phyloP scores from a whole-genome alignment of 2,329 filamentous ascomycete species.

The Fusarium equiseti region DNA sequence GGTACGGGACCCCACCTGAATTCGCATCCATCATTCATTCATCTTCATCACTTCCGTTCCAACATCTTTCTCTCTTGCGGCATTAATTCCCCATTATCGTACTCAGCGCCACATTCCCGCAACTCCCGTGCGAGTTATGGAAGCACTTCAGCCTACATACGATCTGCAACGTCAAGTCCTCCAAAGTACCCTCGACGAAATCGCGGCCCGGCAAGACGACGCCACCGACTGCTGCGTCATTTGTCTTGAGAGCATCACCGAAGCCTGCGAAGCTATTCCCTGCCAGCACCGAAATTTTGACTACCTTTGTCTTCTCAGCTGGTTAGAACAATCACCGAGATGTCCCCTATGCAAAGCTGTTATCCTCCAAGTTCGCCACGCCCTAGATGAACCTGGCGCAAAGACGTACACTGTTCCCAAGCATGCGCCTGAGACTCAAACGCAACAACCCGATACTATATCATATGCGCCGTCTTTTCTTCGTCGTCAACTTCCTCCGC shows the following conservation, averaged over 20 bases:
- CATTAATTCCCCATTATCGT: background rate
- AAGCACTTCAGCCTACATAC: slow-evolving; percentile 41
- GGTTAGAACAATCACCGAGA: slow-evolving; percentile 77
- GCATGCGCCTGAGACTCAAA: slow-evolving; percentile 49
- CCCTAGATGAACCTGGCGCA: slow-evolving; percentile 62
- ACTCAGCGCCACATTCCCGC: background rate
- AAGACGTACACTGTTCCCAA: slow-evolving; percentile 65
- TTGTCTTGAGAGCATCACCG: slow-evolving; percentile 81
- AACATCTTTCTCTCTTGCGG: background rate
- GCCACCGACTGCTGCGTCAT: slow-evolving; percentile 77
- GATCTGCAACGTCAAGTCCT: slow-evolving; percentile 57
- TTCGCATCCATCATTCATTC: slow-evolving; percentile 8
- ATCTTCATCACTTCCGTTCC: slow-evolving; percentile 3
- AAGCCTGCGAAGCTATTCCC: slow-evolving; percentile 77
- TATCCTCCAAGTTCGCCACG: slow-evolving; percentile 73
- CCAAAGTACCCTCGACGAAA: slow-evolving; percentile 59
- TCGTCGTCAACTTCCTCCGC: slow-evolving; percentile 2
- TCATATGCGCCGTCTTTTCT: slow-evolving; percentile 12
- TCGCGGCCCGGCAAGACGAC: slow-evolving; percentile 48
- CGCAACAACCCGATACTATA: background rate
- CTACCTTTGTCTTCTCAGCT: slow-evolving; percentile 84
- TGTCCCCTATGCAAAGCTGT: slow-evolving; percentile 82
- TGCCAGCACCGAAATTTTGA: slow-evolving; percentile 88
- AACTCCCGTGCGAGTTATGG: slow-evolving; percentile 28
- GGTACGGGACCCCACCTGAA: slow-evolving; percentile 6